Evolutionary conservation across 129 eudicot genomes (phyloP).

Genomic region (Smallanthus sonchifolius): DNA sequence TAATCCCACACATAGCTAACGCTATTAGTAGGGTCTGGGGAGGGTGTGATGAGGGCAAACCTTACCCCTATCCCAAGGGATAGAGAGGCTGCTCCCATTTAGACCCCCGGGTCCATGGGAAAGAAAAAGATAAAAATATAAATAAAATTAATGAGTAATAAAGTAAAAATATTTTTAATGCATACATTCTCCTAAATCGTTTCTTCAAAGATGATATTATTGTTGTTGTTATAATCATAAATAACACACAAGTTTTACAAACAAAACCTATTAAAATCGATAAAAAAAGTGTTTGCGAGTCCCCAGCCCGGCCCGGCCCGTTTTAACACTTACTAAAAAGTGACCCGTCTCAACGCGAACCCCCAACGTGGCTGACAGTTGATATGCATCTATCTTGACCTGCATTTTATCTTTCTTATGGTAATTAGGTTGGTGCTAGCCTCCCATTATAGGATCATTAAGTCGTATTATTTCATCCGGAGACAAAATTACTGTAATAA

Average conservation of each 20-base stretch:
- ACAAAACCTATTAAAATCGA: background rate
- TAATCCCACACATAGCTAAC: too few relatives aligned
- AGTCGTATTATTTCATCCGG: conserved; percentile 85
- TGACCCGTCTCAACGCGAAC: background rate
- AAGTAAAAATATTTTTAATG: too few relatives aligned
- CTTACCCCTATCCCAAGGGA: too few relatives aligned
- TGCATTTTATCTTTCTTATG: conserved; percentile 8
- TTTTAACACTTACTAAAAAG: background rate
- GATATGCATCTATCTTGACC: background rate
- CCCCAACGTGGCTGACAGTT: background rate
- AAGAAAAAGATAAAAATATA: too few relatives aligned
- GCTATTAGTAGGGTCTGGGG: too few relatives aligned
- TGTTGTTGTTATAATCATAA: background rate
- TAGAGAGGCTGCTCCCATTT: too few relatives aligned
- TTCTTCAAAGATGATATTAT: background rate
- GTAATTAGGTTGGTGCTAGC: conserved; percentile 91
- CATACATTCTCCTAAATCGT: conserved; percentile 6
- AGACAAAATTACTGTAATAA: conserved; percentile 55
- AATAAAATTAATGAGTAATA: too few relatives aligned
- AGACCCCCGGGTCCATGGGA: too few relatives aligned
- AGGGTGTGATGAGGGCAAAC: too few relatives aligned
- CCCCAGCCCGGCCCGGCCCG: background rate
- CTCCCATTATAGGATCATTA: conserved; percentile 75
- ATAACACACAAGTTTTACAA: background rate
- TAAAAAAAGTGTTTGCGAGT: background rate